Evolutionary conservation across 2,329 filamentous ascomycete species (phyloP).

Genomic region (Diaporthe caulivora): DNA sequence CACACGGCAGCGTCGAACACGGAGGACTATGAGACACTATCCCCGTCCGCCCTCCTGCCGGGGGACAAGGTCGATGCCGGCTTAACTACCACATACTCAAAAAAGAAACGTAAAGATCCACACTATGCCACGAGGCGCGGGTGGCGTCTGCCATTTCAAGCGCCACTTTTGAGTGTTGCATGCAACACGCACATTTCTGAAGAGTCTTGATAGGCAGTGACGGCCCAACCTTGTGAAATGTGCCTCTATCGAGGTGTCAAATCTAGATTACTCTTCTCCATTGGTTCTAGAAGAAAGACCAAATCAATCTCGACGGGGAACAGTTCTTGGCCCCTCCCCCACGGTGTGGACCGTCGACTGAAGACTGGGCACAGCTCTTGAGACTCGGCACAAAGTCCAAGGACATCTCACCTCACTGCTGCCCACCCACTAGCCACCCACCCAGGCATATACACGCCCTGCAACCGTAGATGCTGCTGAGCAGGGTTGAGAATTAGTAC

Average conservation of each 20-base stretch:
- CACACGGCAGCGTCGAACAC: not conserved
- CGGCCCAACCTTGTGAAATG: not conserved
- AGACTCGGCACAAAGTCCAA: not conserved
- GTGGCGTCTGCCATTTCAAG: not conserved
- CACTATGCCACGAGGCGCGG: not conserved
- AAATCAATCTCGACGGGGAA: not conserved
- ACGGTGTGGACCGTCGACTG: not conserved
- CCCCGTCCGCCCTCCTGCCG: constrained; percentile 1
- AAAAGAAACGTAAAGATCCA: not conserved
- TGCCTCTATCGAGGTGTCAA: not conserved
- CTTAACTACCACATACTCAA: not conserved
- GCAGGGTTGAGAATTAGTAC: no score
- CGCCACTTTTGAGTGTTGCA: not conserved
- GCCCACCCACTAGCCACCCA: no score
- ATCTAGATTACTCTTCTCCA: not conserved
- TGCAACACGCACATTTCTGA: not conserved
- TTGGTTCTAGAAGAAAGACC: not conserved
- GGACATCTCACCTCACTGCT: not conserved
- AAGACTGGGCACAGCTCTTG: not conserved
- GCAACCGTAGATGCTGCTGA: no score
- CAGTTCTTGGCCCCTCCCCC: not conserved
- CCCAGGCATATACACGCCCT: no score
- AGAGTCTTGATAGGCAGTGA: not conserved
- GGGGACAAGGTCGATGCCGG: not conserved
- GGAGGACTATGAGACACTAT: not conserved